These are phyloP conservation scores for Jaapia argillacea DNA, from an alignment of 768 basidiomycete genomes.

Conservation along the genomic window DNA sequence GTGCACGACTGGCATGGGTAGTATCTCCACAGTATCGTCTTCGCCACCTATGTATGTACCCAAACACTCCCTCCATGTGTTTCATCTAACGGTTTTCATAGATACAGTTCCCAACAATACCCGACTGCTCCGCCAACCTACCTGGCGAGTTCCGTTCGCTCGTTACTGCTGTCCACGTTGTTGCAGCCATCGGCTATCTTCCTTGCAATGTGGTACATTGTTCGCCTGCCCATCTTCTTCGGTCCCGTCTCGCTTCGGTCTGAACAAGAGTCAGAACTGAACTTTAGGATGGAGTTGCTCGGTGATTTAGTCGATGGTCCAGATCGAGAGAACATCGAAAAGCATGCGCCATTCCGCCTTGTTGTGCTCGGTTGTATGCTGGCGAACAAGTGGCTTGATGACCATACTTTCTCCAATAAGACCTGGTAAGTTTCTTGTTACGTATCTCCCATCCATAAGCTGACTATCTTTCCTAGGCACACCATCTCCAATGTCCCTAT, in stretches of 20 bases:
- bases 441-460: neutral
- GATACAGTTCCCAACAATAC: conserved; percentile 17
- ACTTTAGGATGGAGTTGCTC: conserved; percentile 55
- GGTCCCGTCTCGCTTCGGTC: conserved; percentile 37
- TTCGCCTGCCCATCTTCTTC: conserved; percentile 63
- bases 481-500: conserved; percentile 72
- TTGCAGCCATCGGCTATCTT: conserved; percentile 76
- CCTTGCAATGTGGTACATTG: conserved; percentile 76
- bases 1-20: conserved; percentile 59
- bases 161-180: conserved; percentile 66
- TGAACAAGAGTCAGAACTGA: conserved; percentile 47
- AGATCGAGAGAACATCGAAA: conserved; percentile 42
- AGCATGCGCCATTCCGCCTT: conserved; percentile 59
- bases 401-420: conserved; percentile 85
- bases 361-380: conserved; percentile 77
- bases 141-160: conserved; percentile 56
- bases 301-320: conserved; percentile 33
- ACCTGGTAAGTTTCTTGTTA: conserved; percentile 49
- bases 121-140: conserved; percentile 38
- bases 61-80: too few species aligned
- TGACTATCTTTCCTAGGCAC: conserved; percentile 38
- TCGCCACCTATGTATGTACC: conserved; percentile 50
- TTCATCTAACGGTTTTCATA: neutral
- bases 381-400: conserved; percentile 83
- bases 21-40: conserved; percentile 42